phyloP scores from a whole-genome alignment of 495 filamentous ascomycete genomes.

The Trichocladium antarcticum region DNA sequence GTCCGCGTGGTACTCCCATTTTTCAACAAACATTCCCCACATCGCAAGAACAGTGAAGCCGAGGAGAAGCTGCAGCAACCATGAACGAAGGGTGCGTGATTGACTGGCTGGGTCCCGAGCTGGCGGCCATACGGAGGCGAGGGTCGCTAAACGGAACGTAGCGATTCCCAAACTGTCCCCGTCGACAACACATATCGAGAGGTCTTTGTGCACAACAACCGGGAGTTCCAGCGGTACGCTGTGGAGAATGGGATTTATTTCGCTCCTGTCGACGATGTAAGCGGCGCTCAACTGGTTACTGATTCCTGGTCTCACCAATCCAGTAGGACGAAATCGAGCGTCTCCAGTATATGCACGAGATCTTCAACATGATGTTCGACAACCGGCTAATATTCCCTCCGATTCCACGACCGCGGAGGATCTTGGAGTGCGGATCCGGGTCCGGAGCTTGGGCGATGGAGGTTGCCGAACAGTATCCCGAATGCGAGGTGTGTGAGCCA shows the following conservation, averaged over 20 bases:
- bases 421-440: slow-evolving; percentile 72
- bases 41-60: not conserved
- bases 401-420: slow-evolving; percentile 47
- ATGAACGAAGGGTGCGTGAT: slow-evolving; percentile 25
- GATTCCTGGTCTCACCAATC: slow-evolving; percentile 6
- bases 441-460: slow-evolving; percentile 44
- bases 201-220: slow-evolving; percentile 53
- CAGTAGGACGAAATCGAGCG: slow-evolving; percentile 70
- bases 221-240: slow-evolving; percentile 63
- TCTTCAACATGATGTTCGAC: slow-evolving; percentile 66
- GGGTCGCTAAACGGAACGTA: slow-evolving; percentile 18
- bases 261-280: slow-evolving; percentile 77
- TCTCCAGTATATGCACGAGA: slow-evolving; percentile 54
- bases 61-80: not conserved
- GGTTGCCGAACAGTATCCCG: slow-evolving; percentile 50
- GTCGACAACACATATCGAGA: slow-evolving; percentile 52
- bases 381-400: slow-evolving; percentile 70
- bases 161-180: slow-evolving; percentile 31
- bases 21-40: slow-evolving; percentile 4
- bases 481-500: slow-evolving; percentile 55
- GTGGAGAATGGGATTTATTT: slow-evolving; percentile 64
- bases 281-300: slow-evolving; percentile 15
- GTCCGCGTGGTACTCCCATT: not conserved
- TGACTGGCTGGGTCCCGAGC: not conserved
- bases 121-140: not conserved